Base-by-base conservation (phyloP, 2,329 filamentous ascomycete species). In the Cordyceps javanica region DNA sequence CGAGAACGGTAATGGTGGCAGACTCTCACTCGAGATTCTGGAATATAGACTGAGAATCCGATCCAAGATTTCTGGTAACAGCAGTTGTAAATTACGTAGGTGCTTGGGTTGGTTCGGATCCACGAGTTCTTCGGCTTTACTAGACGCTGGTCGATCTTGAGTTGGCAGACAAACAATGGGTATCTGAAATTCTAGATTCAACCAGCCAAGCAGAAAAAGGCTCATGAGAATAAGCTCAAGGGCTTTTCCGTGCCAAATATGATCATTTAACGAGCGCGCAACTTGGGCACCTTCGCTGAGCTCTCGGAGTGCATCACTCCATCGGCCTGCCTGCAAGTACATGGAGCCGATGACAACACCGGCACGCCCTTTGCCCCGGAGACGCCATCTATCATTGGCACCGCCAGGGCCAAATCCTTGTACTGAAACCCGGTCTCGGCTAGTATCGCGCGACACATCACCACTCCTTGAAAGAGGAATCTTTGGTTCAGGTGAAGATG, bases 161-260 rank as follows among this genome's bases (percentile, higher is more conserved):
- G 69, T 75, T 58, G 73, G 77, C 63, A 73, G 75, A 61, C 83
- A 82, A 16, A 87, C 71, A 10, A 75, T 70, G 2, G 84, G 84
- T n/a, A 94, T 81, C 65, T 87, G 82, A 65, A 97, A 97, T 67
- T 94, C 89, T 65, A 93, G 78, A 4, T 87, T 88, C 36, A 87
- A 83, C 89, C 91, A 96, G 30, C 86, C 89, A 61, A 96, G 84
- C 65, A 97, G 82, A 41, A 97, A 68, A 63, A 97, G 80, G 67
- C 88, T 91, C 26, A 96, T 80, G 48, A 94, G 76, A 60, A 96
- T 90, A 28, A 92, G 85, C 69, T 99, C 95, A 21, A 99, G 78
- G 1, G 91, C 92, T 72, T 97, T 97, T 19, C 90, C 94, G 73
- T 97, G 91, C 93, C 94, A 99, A n/a, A 97, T 71, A 71, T 96